phyloP scores from a whole-genome alignment of 1,139 yeast species.

The Geotrichum klebahnii region DNA sequence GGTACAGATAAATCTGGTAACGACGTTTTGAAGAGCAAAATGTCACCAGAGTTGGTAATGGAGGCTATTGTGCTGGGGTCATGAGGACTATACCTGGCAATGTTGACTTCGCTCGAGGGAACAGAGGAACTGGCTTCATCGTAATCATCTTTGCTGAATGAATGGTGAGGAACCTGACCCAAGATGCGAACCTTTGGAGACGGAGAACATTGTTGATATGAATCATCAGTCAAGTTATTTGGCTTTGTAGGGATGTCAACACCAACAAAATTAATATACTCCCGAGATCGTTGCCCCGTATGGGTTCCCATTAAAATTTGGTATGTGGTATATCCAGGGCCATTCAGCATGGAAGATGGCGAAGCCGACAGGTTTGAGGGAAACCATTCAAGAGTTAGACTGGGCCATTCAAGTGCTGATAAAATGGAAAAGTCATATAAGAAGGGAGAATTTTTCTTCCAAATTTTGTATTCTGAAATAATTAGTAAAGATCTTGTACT shows the following conservation, averaged over 20 bases:
- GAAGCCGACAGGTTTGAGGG: conserved; percentile 28
- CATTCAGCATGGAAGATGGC: conserved; percentile 17
- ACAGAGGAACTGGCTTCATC: conserved; percentile 57
- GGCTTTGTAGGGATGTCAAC: conserved; percentile 59
- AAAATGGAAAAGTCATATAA: conserved; percentile 75
- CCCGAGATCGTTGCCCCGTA: conserved; percentile 40
- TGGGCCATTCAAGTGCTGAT: conserved; percentile 59
- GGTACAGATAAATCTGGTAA: conserved; percentile 27
- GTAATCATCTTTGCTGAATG: conserved; percentile 42
- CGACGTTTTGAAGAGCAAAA: conserved; percentile 50
- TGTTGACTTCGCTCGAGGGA: conserved; percentile 49
- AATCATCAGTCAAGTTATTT: conserved; percentile 24
- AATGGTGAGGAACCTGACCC: conserved; percentile 24
- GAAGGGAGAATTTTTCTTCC: conserved; percentile 91
- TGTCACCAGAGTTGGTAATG: conserved; percentile 70
- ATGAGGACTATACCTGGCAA: conserved; percentile 80
- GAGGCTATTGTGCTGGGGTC: conserved; percentile 66
- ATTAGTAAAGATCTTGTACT: conserved; percentile 4
- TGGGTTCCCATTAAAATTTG: conserved; percentile 71
- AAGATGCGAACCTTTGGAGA: conserved; percentile 18
- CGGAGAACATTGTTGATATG: conserved; percentile 11
- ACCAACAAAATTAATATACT: conserved; percentile 65
- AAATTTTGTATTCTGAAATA: conserved; percentile 39
- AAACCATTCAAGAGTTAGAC: conserved; percentile 42
- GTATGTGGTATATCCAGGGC: conserved; percentile 31